These are phyloP conservation scores for Diaporthe capsici DNA, from an alignment of 2,329 filamentous ascomycete species.

Conservation along the genomic window DNA sequence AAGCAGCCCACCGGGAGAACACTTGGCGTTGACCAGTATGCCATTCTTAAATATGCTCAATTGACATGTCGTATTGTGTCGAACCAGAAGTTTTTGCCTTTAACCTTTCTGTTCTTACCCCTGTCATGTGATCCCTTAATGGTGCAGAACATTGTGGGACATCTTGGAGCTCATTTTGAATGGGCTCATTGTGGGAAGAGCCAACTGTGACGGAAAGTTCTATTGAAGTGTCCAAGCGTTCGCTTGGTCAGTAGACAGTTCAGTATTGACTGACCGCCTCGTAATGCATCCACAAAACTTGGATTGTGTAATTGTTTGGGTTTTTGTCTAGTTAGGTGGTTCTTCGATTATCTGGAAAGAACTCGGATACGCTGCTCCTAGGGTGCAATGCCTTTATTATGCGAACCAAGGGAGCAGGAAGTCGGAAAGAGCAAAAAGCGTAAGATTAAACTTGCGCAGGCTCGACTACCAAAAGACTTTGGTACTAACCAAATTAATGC, in stretches of 20 bases:
- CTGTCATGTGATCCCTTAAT: background rate
- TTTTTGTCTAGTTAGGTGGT: no score
- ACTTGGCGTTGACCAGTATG: background rate
- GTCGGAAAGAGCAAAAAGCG: background rate
- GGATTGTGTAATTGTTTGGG: no score
- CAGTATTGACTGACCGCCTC: background rate
- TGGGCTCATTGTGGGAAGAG: constrained; percentile 12
- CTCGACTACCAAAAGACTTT: background rate
- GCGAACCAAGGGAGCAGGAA: background rate
- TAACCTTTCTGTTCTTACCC: background rate
- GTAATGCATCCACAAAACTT: background rate
- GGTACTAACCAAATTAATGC: background rate
- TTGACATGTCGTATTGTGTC: background rate
- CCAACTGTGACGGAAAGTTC: background rate
- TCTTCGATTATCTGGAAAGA: background rate
- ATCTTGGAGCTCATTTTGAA: background rate
- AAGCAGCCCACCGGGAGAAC: background rate
- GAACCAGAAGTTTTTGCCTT: background rate
- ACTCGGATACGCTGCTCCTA: background rate
- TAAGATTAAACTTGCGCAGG: background rate
- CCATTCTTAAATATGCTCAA: background rate
- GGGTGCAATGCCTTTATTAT: background rate
- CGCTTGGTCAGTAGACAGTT: background rate
- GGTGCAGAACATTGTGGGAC: background rate
- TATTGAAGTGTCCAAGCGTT: background rate